Evolutionary conservation across 192 early-diverging fungal genomes (phyloP).

Genomic region (Spizellomyces sp.): DNA sequence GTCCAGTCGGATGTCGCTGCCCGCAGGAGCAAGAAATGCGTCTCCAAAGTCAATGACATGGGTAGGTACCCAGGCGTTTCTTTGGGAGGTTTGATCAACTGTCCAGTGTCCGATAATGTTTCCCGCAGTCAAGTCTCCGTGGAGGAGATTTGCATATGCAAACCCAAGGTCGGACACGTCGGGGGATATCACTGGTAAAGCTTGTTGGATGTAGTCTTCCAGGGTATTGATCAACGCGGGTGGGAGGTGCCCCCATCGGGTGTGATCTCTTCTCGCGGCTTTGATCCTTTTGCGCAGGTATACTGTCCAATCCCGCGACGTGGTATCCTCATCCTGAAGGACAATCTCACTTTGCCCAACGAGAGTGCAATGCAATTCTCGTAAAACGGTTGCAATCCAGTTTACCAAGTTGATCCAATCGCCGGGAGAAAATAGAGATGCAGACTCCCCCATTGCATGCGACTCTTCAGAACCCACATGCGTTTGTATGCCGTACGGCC

Average conservation of each 20-base stretch:
- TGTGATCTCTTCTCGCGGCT: neutral
- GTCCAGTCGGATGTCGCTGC: slow-evolving; percentile 9
- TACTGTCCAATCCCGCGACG: neutral
- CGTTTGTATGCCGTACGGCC: slow-evolving; percentile 37
- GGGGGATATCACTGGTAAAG: neutral
- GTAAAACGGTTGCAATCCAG: slow-evolving; percentile 1
- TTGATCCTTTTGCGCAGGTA: neutral
- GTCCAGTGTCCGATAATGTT: slow-evolving; percentile 26
- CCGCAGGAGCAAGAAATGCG: neutral
- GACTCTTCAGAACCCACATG: neutral
- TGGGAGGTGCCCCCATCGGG: slow-evolving; percentile 3
- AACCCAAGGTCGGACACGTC: neutral
- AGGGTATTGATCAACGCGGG: neutral
- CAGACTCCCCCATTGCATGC: slow-evolving; percentile 9
- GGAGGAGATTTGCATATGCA: slow-evolving; percentile 4
- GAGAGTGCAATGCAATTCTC: neutral
- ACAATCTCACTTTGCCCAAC: neutral
- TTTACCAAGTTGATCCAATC: neutral
- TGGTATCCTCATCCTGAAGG: neutral
- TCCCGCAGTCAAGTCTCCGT: slow-evolving; percentile 36
- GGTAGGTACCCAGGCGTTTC: slow-evolving; percentile 5
- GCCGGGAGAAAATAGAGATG: neutral
- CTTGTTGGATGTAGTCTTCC: neutral
- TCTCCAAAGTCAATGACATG: slow-evolving; percentile 39
- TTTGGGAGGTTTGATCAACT: neutral